A percentile compares a stretch with the other conserved stretches of the same genome.
phyloP scores from a whole-genome alignment of 2,329 filamentous ascomycete genomes.

The Epichloe sp. region DNA sequence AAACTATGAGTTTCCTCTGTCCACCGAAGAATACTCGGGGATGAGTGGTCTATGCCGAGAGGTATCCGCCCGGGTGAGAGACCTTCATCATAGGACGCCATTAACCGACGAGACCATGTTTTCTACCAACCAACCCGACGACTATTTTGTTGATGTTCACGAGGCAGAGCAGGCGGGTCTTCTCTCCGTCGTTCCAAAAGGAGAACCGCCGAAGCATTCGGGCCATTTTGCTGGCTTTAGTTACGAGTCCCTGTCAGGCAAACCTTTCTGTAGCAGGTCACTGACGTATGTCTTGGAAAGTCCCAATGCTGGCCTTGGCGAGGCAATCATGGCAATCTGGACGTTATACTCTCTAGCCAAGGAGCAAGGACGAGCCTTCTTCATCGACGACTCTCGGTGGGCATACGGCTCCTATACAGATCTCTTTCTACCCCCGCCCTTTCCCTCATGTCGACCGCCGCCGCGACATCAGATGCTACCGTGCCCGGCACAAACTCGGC shows the following conservation, averaged over 20 bases:
- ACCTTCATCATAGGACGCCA: conserved; percentile 25
- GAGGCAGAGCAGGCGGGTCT: conserved; percentile 56
- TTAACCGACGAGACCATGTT: conserved; percentile 31
- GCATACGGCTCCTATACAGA: conserved; percentile 63
- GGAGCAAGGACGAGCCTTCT: conserved; percentile 63
- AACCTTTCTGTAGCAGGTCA: conserved; percentile 51
- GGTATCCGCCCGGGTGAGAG: conserved; percentile 44
- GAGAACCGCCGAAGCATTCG: conserved; percentile 24
- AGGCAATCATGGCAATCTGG: conserved; percentile 68
- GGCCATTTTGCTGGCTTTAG: conserved; percentile 36
- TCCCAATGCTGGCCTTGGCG: conserved; percentile 62
- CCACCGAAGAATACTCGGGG: conserved; percentile 50
- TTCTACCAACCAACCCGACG: conserved; percentile 48
- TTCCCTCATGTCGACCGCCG: conserved; percentile 54
- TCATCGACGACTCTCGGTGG: conserved; percentile 75
- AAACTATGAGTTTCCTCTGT: conserved; percentile 52
- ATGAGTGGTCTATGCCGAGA: conserved; percentile 57
- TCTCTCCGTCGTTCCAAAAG: conserved; percentile 31
- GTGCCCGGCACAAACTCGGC: conserved; percentile 62
- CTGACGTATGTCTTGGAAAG: conserved; percentile 68
- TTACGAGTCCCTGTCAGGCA: conserved; percentile 28
- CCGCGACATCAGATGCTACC: conserved; percentile 65
- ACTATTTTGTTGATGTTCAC: conserved; percentile 59
- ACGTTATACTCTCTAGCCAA: conserved; percentile 69
- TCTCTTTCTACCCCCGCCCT: conserved; percentile 57